A percentile compares a stretch with the other conserved stretches of the same genome.
These are phyloP conservation scores for Sicyos edulis DNA, from an alignment of 306 rosid genomes.

Conservation along the genomic window DNA sequence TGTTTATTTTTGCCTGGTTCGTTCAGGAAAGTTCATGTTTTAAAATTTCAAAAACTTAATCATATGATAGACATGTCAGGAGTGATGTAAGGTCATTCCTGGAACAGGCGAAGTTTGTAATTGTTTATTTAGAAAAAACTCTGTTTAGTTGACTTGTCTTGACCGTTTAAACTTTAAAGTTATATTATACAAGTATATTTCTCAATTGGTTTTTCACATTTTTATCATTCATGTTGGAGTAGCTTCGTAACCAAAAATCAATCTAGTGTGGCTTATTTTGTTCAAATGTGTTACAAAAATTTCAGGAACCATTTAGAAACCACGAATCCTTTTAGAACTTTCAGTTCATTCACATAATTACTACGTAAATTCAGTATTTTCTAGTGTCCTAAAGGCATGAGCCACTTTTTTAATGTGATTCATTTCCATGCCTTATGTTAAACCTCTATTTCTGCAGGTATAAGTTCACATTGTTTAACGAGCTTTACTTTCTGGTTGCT, in stretches of 20 bases:
- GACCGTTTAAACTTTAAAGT: neutral
- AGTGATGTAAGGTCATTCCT: neutral
- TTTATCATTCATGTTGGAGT: neutral
- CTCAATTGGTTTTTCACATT: neutral
- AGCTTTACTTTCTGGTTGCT: conserved; percentile 94
- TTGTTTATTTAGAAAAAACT: neutral
- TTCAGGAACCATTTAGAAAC: conserved; percentile 7
- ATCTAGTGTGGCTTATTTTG: neutral
- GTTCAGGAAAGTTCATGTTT: neutral
- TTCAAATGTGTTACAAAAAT: neutral
- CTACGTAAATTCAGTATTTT: neutral
- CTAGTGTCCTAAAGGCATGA: neutral
- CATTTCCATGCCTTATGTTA: neutral
- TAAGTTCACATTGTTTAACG: conserved; percentile 88
- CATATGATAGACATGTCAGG: neutral
- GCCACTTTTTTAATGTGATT: neutral
- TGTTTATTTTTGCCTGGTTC: neutral
- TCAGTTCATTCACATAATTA: neutral
- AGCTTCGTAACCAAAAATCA: neutral
- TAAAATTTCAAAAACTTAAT: neutral
- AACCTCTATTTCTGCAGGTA: conserved; percentile 55
- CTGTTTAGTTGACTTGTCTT: neutral
- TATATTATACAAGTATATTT: neutral
- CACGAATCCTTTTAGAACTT: neutral
- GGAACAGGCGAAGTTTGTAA: neutral